Conservation (phyloP, 768 basidiomycete species). For the Mycena polygramma region DNA sequence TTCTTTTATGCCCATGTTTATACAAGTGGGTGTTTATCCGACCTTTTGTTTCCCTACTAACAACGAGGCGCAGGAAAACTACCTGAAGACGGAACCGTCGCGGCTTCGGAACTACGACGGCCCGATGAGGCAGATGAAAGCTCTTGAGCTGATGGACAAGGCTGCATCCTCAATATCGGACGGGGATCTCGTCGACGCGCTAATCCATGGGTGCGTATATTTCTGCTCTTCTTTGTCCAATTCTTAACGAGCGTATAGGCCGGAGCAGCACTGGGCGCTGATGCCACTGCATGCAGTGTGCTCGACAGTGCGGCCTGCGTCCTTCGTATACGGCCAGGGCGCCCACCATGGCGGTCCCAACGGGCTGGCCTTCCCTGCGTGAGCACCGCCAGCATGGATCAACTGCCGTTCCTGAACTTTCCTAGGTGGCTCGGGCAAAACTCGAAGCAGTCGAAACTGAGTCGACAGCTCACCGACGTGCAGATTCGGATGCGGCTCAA, state of each 20-base stretch:
- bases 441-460: conserved; percentile 89
- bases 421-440: conserved; percentile 97
- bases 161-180: conserved; percentile 96
- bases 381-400: conserved; percentile 45
- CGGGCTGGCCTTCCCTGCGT: conserved; percentile 88
- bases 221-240: conserved; percentile 11
- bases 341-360: conserved; percentile 76
- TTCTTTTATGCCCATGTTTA: conserved; percentile 93
- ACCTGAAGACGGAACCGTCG: conserved; percentile 86
- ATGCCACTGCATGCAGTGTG: conserved; percentile 95
- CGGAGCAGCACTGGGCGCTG: conserved; percentile 95
- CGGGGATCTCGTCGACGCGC: conserved; percentile 90
- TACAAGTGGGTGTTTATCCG: conserved; percentile 72
- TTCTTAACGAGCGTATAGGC: conserved; percentile 57
- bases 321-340: conserved; percentile 80
- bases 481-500: conserved; percentile 96
- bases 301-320: conserved; percentile 92
- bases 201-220: conserved; percentile 89
- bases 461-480: conserved; percentile 85
- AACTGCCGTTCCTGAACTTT: conserved; percentile 13
- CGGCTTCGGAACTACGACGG: conserved; percentile 69
- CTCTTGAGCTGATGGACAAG: conserved; percentile 84
- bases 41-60: background rate
- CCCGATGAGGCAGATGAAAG: conserved; percentile 75
- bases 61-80: conserved; percentile 82